A percentile compares a stretch with the other conserved stretches of the same genome.
phyloP scores from a whole-genome alignment of 768 basidiomycete species.

The Floccularia luteovirens region DNA sequence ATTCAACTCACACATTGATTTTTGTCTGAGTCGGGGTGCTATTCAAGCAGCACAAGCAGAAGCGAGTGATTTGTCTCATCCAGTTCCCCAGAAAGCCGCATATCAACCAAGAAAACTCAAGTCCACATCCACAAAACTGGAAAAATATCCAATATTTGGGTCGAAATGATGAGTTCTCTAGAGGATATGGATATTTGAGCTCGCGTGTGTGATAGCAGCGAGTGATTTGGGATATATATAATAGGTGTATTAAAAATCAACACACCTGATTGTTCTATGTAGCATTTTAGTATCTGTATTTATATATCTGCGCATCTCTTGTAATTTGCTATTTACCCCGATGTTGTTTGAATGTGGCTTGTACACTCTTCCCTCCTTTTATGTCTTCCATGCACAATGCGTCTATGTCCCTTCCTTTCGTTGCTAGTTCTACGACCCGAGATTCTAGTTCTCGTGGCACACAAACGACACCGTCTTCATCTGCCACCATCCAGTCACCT shows the following conservation, averaged over 20 bases:
- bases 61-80: too few relatives aligned
- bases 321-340: constrained; percentile 34
- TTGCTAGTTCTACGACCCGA: constrained; percentile 52
- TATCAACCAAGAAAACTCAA: background rate
- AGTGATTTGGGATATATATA: background rate
- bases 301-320: background rate
- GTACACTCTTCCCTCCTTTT: constrained; percentile 62
- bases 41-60: constrained; percentile 64
- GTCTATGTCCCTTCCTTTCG: constrained; percentile 56
- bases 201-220: background rate
- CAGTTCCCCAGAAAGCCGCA: constrained; percentile 6
- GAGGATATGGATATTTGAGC: too few relatives aligned
- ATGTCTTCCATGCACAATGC: constrained; percentile 70
- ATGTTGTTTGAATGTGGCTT: constrained; percentile 72
- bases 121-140: background rate
- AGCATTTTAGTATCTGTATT: background rate
- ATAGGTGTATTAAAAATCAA: background rate
- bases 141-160: too few relatives aligned
- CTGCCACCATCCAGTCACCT: constrained; percentile 80
- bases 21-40: constrained; percentile 73
- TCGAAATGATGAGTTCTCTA: too few relatives aligned
- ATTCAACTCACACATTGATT: constrained; percentile 85
- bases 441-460: constrained; percentile 49
- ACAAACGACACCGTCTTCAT: constrained; percentile 85
- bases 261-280: background rate